phyloP scores from a whole-genome alignment of 2,329 filamentous ascomycete species.

The Phaeoacremonium minimum region DNA sequence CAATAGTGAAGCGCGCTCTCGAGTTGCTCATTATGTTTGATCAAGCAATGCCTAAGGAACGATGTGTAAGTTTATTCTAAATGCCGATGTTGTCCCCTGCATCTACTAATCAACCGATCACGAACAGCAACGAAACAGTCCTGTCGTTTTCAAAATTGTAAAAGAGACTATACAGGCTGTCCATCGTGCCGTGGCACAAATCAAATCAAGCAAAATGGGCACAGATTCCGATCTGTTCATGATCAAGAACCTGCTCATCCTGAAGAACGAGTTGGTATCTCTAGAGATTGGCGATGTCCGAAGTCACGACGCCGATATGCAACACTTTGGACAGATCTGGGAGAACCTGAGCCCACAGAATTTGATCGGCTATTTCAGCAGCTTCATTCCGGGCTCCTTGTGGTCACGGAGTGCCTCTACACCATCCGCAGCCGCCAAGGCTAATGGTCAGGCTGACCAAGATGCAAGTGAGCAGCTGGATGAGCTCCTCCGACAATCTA shows the following conservation, averaged over 20 bases:
- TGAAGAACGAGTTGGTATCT: conserved; percentile 93
- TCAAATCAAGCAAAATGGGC: conserved; percentile 56
- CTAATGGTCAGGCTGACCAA: conserved; percentile 36
- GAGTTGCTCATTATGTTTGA: conserved; percentile 60
- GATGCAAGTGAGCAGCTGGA: conserved; percentile 64
- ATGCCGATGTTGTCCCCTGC: background rate
- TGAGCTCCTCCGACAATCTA: conserved; percentile 57
- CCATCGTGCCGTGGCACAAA: conserved; percentile 67
- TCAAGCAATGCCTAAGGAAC: conserved; percentile 59
- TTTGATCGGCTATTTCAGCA: conserved; percentile 54
- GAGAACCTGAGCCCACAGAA: conserved; percentile 56
- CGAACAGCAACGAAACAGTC: conserved; percentile 45
- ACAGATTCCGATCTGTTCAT: conserved; percentile 85
- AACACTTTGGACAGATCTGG: conserved; percentile 63
- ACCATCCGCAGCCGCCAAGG: conserved; percentile 31
- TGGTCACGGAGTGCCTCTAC: conserved; percentile 29
- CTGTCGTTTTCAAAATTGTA: conserved; percentile 67
- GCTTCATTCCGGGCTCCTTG: conserved; percentile 52
- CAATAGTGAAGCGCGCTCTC: conserved; percentile 53
- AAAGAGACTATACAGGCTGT: conserved; percentile 85
- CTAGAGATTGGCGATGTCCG: conserved; percentile 81
- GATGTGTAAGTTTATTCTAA: conserved; percentile 42
- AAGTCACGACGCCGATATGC: conserved; percentile 46
- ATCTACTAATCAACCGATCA: conserved; percentile 13
- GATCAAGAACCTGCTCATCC: conserved; percentile 87